Conservation (phyloP, 225 moss, liverwort and hornwort genomes). For the Physcomitrellopsis africana region DNA sequence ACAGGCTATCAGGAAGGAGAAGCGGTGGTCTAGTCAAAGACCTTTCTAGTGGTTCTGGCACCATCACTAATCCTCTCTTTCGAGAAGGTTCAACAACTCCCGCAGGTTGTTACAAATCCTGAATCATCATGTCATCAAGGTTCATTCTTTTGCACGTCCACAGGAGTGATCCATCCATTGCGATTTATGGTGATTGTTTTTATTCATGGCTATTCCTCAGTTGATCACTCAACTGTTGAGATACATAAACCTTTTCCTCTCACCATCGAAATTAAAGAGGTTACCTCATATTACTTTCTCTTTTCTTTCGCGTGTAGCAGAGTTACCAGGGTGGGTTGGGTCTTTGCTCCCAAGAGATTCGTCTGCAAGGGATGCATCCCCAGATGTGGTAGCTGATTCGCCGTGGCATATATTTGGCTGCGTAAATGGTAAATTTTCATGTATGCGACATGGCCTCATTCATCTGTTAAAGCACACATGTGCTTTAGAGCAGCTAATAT, state of each 20-base stretch:
- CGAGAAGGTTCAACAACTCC: conserved; percentile 69
- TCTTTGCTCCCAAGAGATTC: conserved; percentile 79
- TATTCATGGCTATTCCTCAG: not conserved
- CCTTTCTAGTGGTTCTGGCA: conserved; percentile 46
- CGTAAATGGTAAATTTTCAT: conserved; percentile 65
- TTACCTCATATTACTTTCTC: not conserved
- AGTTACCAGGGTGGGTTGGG: conserved; percentile 96
- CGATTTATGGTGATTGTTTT: not conserved
- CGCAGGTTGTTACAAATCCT: conserved; percentile 47
- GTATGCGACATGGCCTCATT: not conserved
- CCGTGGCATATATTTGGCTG: conserved; percentile 99
- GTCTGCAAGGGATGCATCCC: conserved; percentile 86
- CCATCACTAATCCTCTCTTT: conserved; percentile 33
- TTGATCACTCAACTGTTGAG: too few species aligned
- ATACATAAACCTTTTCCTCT: too few species aligned
- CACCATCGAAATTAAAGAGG: not conserved
- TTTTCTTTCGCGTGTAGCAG: conserved; percentile 27
- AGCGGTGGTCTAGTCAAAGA: conserved; percentile 66
- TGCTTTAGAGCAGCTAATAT: conserved; percentile 18
- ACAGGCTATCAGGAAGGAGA: conserved; percentile 49
- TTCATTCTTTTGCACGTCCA: not conserved
- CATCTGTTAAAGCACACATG: conserved; percentile 19
- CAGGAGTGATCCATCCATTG: not conserved
- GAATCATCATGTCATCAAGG: not conserved
- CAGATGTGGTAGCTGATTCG: conserved; percentile 88